A percentile compares a stretch with the other conserved stretches of the same genome.
Evolutionary conservation across 2,329 filamentous ascomycete species (phyloP).

Genomic region (Hortaea werneckii): DNA sequence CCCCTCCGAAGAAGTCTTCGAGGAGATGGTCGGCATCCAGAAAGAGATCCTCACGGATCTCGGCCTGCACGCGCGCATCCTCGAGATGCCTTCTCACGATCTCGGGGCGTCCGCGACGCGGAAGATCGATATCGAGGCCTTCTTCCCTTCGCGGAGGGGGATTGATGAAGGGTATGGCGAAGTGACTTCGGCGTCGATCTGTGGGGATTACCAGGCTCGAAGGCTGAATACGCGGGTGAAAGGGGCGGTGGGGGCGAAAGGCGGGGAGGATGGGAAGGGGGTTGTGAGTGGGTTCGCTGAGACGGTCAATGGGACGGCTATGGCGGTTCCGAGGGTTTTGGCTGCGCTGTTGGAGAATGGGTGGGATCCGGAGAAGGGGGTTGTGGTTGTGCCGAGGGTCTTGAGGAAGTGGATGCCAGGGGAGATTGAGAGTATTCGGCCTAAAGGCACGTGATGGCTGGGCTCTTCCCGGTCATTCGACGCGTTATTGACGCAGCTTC

Average conservation of each 20-base stretch:
- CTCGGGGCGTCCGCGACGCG: conserved; percentile 78
- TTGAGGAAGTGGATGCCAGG: conserved; percentile 67
- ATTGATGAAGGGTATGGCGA: conserved; percentile 77
- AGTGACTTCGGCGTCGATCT: conserved; percentile 80
- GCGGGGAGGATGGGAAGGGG: conserved; percentile 19
- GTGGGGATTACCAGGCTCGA: conserved; percentile 87
- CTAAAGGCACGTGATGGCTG: no score
- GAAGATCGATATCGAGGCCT: conserved; percentile 89
- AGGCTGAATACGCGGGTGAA: conserved; percentile 68
- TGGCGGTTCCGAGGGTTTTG: conserved; percentile 81
- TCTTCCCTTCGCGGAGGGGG: conserved; percentile 69
- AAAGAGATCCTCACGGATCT: conserved; percentile 69
- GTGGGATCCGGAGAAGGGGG: conserved; percentile 61
- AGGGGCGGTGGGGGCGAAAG: conserved; percentile 25
- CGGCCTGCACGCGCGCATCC: conserved; percentile 71
- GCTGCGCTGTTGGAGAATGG: conserved; percentile 85
- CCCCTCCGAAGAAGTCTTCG: conserved; percentile 49
- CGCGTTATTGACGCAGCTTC: no score
- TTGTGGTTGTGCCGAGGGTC: conserved; percentile 67
- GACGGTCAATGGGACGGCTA: conserved; percentile 87
- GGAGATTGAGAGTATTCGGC: conserved; percentile 6
- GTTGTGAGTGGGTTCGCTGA: conserved; percentile 64
- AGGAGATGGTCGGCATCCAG: conserved; percentile 81
- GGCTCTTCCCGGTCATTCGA: no score
- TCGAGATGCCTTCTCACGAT: conserved; percentile 86